phyloP scores from a whole-genome alignment of 768 basidiomycete genomes.

The Suillus discolor region DNA sequence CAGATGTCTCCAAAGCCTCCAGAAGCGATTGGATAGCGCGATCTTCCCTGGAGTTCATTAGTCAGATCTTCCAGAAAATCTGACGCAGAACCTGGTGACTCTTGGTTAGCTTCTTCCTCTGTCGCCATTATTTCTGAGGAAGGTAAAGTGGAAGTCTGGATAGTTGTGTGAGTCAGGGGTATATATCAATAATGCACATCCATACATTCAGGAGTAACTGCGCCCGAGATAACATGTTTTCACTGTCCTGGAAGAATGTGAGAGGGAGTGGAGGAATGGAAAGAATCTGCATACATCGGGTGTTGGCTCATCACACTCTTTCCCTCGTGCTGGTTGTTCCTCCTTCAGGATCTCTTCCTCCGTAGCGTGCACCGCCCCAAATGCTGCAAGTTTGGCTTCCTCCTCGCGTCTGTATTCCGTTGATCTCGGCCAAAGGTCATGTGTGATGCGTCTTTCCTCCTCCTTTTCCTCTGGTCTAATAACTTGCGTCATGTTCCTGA shows the following conservation, averaged over 20 bases:
- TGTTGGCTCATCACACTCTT: neutral
- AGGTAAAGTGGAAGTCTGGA: neutral
- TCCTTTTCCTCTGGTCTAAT: conserved; percentile 16
- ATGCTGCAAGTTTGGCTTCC: neutral
- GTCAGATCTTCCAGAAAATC: neutral
- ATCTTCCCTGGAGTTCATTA: neutral
- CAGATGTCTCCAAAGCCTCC: conserved; percentile 29
- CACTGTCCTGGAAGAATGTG: neutral
- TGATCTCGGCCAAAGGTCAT: conserved; percentile 18
- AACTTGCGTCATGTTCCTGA: conserved; percentile 17
- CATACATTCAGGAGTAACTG: neutral
- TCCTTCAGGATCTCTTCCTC: conserved; percentile 29
- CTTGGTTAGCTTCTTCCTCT: neutral
- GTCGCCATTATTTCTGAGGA: neutral
- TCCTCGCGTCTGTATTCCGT: conserved; percentile 26
- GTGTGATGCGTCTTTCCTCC: conserved; percentile 20
- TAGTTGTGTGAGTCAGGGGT: neutral
- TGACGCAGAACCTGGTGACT: neutral
- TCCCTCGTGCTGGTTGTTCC: conserved; percentile 24
- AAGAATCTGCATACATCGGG: neutral
- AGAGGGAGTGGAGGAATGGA: neutral
- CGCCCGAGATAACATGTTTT: neutral
- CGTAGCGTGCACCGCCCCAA: conserved; percentile 19
- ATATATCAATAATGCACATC: neutral
- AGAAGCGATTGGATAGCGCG: neutral